Evolutionary conservation across 2,329 filamentous ascomycete genomes (phyloP).

Genomic region (Ceratocystis colombiana): DNA sequence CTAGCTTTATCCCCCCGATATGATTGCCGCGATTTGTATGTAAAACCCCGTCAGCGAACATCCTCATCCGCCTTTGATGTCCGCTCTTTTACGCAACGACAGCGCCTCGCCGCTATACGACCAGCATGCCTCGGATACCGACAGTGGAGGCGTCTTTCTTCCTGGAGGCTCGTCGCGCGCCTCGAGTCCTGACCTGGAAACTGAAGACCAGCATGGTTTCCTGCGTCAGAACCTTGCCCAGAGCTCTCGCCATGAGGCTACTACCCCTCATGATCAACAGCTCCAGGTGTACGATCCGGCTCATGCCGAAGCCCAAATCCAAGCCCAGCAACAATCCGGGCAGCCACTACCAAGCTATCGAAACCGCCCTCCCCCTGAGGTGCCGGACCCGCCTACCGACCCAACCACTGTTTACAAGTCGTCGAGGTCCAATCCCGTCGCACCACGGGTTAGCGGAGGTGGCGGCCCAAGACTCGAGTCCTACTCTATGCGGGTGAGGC

Average conservation of each 20-base stretch:
- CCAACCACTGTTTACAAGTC: background rate
- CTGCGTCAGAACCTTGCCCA: constrained; percentile 4
- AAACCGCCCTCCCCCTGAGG: background rate
- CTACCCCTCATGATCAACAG: background rate
- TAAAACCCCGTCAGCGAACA: background rate
- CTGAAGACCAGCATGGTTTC: background rate
- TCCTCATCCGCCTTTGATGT: constrained; percentile 7
- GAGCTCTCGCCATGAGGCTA: background rate
- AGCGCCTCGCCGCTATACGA: constrained; percentile 24
- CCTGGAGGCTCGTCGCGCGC: constrained; percentile 20
- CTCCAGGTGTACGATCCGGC: background rate
- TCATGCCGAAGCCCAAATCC: background rate
- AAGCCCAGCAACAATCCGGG: background rate
- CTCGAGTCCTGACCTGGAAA: constrained; percentile 17
- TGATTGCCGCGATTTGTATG: background rate
- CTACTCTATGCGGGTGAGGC: constrained; percentile 13
- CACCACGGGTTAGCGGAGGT: constrained; percentile 3
- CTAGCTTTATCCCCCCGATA: background rate
- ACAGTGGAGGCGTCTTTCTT: constrained; percentile 23
- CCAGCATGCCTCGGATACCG: constrained; percentile 24
- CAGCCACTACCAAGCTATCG: background rate
- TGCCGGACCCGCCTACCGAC: background rate
- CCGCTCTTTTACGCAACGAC: constrained; percentile 14
- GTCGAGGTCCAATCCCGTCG: background rate
- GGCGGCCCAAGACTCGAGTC: constrained; percentile 8